Evolutionary conservation across 495 filamentous ascomycete species (phyloP).

Genomic region (Bryoglossum gracile): DNA sequence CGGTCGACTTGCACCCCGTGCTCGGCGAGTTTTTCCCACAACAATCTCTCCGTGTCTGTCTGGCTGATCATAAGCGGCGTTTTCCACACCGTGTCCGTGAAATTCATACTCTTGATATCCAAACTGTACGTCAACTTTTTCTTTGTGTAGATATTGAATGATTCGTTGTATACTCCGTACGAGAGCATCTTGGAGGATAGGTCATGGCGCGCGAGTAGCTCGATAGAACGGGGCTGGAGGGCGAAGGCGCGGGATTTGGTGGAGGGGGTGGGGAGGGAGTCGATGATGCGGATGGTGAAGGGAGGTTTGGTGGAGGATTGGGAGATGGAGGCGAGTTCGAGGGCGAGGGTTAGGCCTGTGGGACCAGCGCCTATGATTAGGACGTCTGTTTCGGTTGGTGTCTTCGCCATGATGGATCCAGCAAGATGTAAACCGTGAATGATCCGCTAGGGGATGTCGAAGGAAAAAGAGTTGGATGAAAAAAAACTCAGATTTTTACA

Average conservation of each 20-base stretch:
- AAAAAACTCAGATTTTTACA: no score
- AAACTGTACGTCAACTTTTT: no score
- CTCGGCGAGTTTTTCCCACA: slow-evolving; percentile 30
- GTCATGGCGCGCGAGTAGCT: slow-evolving; percentile 37
- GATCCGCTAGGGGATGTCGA: no score
- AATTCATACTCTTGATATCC: slow-evolving; percentile 15
- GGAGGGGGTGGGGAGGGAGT: slow-evolving; percentile 22
- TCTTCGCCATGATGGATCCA: no score
- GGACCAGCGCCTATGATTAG: slow-evolving; percentile 51
- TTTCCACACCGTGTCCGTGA: slow-evolving; percentile 32
- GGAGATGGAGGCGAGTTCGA: slow-evolving; percentile 36
- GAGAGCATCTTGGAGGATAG: slow-evolving; percentile 22
- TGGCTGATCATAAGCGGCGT: slow-evolving; percentile 36
- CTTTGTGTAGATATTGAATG: no score
- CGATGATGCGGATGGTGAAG: slow-evolving; percentile 41
- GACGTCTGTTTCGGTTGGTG: slow-evolving; percentile 19
- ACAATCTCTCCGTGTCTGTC: slow-evolving; percentile 33
- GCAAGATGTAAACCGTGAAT: no score
- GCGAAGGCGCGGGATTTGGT: slow-evolving; percentile 37
- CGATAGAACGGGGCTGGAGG: slow-evolving; percentile 36
- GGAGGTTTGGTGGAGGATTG: no score
- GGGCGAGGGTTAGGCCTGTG: slow-evolving; percentile 48
- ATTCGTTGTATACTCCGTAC: slow-evolving; percentile 30
- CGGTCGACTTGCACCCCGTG: slow-evolving; percentile 32
- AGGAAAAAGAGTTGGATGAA: no score